Percentiles rank a stretch among this genome's conserved stretches.
These are phyloP conservation scores for Funneliformis geosporum DNA, from an alignment of 192 early-diverging fungal genomes.

Conservation along the genomic window DNA sequence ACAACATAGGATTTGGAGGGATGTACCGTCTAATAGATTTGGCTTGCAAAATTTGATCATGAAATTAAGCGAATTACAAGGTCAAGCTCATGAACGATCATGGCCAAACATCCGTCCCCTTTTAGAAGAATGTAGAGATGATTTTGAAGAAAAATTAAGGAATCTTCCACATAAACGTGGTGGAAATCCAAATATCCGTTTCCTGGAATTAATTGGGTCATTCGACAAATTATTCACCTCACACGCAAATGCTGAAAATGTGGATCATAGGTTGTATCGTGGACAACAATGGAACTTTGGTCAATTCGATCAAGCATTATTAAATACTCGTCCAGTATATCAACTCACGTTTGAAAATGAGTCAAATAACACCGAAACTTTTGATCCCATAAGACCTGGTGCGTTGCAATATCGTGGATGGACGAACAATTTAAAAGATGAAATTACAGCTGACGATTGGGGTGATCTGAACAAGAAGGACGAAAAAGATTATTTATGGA, in stretches of 20 bases:
- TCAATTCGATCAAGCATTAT: background rate
- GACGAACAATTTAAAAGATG: background rate
- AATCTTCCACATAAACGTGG: background rate
- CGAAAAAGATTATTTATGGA: background rate
- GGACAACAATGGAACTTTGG: conserved; percentile 1
- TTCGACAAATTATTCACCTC: background rate
- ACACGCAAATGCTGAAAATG: background rate
- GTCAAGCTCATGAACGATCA: background rate
- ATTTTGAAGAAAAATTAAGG: background rate
- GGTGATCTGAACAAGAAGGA: background rate
- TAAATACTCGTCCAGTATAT: conserved; percentile 2
- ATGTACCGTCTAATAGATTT: background rate
- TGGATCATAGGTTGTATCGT: background rate
- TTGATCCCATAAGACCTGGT: conserved; percentile 4
- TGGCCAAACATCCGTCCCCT: background rate
- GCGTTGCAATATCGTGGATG: background rate
- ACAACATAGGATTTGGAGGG: background rate
- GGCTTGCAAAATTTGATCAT: background rate
- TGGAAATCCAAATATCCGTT: background rate
- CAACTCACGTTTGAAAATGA: background rate
- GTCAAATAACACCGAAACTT: background rate
- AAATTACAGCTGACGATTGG: background rate
- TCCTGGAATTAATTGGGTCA: background rate
- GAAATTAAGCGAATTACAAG: background rate
- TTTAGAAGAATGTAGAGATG: background rate